Base-by-base conservation (phyloP, 2,329 filamentous ascomycete genomes). In the Diaporthe sp. region DNA sequence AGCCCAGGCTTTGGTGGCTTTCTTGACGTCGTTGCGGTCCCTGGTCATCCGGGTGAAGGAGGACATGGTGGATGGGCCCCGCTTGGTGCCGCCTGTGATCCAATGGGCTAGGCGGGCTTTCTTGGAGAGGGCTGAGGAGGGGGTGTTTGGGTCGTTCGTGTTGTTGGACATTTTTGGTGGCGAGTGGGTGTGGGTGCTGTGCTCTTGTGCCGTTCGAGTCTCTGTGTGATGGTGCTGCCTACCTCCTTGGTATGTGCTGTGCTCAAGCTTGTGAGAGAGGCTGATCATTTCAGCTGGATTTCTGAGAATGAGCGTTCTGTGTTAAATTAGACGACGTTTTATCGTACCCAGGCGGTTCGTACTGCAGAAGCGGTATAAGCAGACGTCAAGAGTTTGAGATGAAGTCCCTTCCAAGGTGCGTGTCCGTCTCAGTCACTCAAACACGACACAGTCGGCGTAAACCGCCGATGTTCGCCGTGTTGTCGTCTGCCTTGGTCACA, bases 1-100 rank as follows among this genome's bases (percentile, higher is more conserved):
- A 1, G 27, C 25, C 93, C 72, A 75, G 25, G 55, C 74, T 42
- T 53, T 17, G 35, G 25, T 47, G 25, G 68, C 74, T 50, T 53
- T 63, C n/a, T 47, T 30, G 22, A 69, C 30, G 44, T 63, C 53
- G 27, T 65, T 63, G 39, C 74, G 72, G 37, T 75, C 72, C 17
- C 25, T 39, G 47, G 55, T n/a, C 69, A 59, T 69, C 17, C 27
- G 50, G 37, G 42, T 37, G 39, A 75, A 53, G 50, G 58, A 32
- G 19, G 68, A n/a, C 59, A 55, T 58, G 22, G 72, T 73, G 55
- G 35, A 51, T 8, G 74, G 74, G 30, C 72, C 25, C 22, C 66
- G 30, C n/a, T 39, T 30, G 15, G 66, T 72, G 8, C 74, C 72
- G 44, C 74, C 72, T 61, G 66, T 73, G 10, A 75, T 73, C 47